These are phyloP conservation scores for Melocanna baccifera DNA, from an alignment of 176 grass and related monocot species.

Conservation along the genomic window DNA sequence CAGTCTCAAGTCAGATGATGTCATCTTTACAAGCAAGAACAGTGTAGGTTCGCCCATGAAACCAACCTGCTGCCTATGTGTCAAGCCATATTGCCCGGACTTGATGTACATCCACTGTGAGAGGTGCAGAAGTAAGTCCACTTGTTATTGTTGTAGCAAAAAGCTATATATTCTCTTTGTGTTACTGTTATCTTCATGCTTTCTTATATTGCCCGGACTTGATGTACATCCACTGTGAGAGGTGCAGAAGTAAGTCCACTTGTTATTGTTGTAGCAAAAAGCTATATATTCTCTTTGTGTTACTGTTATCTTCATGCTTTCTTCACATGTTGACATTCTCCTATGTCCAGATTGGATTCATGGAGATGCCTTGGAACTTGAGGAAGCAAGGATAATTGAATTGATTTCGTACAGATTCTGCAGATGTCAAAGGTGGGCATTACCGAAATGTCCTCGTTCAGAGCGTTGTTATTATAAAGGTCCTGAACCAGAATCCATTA, in stretches of 20 bases:
- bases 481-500: conserved; percentile 45
- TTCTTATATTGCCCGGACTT: too few species aligned
- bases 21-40: conserved; percentile 43
- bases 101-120: conserved; percentile 65
- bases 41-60: conserved; percentile 21
- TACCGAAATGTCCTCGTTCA: conserved; percentile 51
- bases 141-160: not conserved
- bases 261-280: not conserved
- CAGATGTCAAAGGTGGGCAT: conserved; percentile 56
- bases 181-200: not conserved
- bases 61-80: conserved; percentile 53
- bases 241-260: conserved; percentile 50
- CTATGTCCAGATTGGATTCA: conserved; percentile 56
- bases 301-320: not conserved
- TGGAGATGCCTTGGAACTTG: conserved; percentile 55
- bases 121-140: conserved; percentile 54
- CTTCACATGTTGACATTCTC: not conserved
- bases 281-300: not conserved
- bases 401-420: conserved; percentile 60
- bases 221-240: conserved; percentile 66
- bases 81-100: conserved; percentile 42
- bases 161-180: not conserved
- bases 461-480: conserved; percentile 30
- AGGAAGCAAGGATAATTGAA: conserved; percentile 52
- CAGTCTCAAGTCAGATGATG: conserved; percentile 32